Evolutionary conservation across 768 basidiomycete species (phyloP).

Genomic region (Piloderma croceum): DNA sequence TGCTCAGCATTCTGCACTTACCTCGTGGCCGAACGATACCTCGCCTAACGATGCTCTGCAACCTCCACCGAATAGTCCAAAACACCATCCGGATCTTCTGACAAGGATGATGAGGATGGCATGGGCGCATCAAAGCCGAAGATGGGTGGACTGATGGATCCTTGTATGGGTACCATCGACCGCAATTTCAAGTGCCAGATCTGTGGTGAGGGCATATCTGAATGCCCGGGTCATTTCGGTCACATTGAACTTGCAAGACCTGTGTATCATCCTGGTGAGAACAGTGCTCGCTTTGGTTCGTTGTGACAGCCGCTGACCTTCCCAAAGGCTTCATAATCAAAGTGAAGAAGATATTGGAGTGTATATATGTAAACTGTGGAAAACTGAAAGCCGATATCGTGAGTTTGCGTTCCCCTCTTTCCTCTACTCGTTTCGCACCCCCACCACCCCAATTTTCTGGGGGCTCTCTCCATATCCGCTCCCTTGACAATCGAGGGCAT

Average conservation of each 20-base stretch:
- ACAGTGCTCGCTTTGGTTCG: constrained; percentile 24
- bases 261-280: too few species aligned
- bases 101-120: too few species aligned
- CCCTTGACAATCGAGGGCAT: too few species aligned
- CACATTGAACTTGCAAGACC: too few species aligned
- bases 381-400: constrained; percentile 96
- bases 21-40: too few species aligned
- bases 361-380: constrained; percentile 97
- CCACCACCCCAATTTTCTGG: too few species aligned
- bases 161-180: constrained; percentile 96
- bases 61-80: constrained; percentile 68
- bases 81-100: constrained; percentile 73
- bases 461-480: constrained; percentile 89
- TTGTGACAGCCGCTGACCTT: neutral
- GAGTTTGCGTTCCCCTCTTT: constrained; percentile 76
- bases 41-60: too few species aligned
- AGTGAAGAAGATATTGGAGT: constrained; percentile 99
- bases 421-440: constrained; percentile 89
- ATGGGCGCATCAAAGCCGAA: too few species aligned
- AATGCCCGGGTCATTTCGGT: constrained; percentile 99
- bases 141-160: constrained; percentile 93
- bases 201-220: constrained; percentile 99
- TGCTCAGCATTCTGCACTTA: too few species aligned
- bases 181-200: constrained; percentile 99
- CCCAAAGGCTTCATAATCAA: constrained; percentile 88